Percentiles rank a stretch among this genome's conserved stretches.
phyloP scores from a whole-genome alignment of 805 yeast genomes.

The Yarrowia yakushimensis region DNA sequence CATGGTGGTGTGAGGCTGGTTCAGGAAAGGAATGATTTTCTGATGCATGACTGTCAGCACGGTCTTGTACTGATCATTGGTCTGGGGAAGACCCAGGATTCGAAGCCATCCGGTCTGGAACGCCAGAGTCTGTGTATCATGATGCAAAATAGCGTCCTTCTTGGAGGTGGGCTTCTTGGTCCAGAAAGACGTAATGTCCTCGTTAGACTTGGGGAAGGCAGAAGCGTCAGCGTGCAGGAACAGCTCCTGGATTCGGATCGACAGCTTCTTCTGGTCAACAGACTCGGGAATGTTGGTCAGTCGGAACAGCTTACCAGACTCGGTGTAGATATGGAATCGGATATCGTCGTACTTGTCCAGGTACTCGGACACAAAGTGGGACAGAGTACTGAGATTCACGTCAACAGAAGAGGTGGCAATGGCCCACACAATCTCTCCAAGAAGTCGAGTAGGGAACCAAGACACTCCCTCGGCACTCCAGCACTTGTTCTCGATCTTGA shows the following conservation, averaged over 20 bases:
- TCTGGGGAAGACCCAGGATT: constrained; percentile 50
- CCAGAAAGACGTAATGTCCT: constrained; percentile 28
- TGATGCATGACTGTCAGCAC: constrained; percentile 72
- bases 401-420: constrained; percentile 39
- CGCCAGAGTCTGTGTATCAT: constrained; percentile 51
- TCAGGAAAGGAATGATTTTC: constrained; percentile 74
- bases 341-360: constrained; percentile 68
- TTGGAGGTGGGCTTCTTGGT: constrained; percentile 25
- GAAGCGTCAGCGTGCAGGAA: constrained; percentile 26
- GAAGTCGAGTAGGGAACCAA: constrained; percentile 59
- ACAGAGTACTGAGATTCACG: constrained; percentile 41
- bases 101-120: constrained; percentile 69
- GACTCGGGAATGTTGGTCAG: constrained; percentile 9
- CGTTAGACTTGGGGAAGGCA: constrained; percentile 32
- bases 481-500: constrained; percentile 46
- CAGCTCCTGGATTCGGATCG: constrained; percentile 30
- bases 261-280: constrained; percentile 23
- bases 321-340: constrained; percentile 66
- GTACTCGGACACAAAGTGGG: constrained; percentile 56
- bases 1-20: constrained; percentile 79
- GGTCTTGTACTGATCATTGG: constrained; percentile 60
- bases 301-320: constrained; percentile 39
- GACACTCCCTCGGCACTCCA: constrained; percentile 43
- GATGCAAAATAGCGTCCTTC: constrained; percentile 12
- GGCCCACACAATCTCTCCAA: constrained; percentile 40